Percentiles rank a stretch among this genome's conserved stretches.
Conservation (phyloP, 441 rosid genomes). For the Biscutella auriculata region DNA sequence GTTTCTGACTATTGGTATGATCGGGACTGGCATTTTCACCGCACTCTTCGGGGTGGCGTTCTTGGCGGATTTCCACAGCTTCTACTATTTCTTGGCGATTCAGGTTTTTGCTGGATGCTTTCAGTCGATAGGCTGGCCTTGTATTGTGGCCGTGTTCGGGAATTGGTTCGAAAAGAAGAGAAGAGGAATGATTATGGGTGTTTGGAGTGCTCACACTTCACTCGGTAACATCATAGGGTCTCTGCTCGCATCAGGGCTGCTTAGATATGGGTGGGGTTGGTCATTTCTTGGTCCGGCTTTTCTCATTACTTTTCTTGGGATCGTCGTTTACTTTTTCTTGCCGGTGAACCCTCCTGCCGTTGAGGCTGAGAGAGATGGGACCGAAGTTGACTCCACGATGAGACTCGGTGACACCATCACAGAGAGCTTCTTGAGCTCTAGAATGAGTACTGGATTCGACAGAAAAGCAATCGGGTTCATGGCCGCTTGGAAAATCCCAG, state of each 20-base stretch:
- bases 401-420: constrained; percentile 39
- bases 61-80: constrained; percentile 65
- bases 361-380: constrained; percentile 42
- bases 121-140: constrained; percentile 98
- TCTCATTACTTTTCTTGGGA: constrained; percentile 45
- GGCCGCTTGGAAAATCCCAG: constrained; percentile 92
- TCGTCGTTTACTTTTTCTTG: constrained; percentile 50
- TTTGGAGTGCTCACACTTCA: constrained; percentile 97
- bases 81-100: constrained; percentile 44
- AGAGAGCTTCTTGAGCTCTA: constrained; percentile 44
- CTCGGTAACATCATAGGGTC: constrained; percentile 81
- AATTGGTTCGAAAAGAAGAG: constrained; percentile 87
- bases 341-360: constrained; percentile 78
- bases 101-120: constrained; percentile 75
- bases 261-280: constrained; percentile 93
- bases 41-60: constrained; percentile 70
- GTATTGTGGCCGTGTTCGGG: constrained; percentile 86
- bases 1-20: constrained; percentile 72
- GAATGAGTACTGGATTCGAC: constrained; percentile 20
- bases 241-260: constrained; percentile 52
- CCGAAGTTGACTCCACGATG: constrained; percentile 36
- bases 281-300: constrained; percentile 76
- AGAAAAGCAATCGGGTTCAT: constrained; percentile 70
- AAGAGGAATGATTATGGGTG: constrained; percentile 90
- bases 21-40: constrained; percentile 73